Base-by-base conservation (phyloP, 2,329 filamentous ascomycete genomes). In the Tolypocladium sp. region DNA sequence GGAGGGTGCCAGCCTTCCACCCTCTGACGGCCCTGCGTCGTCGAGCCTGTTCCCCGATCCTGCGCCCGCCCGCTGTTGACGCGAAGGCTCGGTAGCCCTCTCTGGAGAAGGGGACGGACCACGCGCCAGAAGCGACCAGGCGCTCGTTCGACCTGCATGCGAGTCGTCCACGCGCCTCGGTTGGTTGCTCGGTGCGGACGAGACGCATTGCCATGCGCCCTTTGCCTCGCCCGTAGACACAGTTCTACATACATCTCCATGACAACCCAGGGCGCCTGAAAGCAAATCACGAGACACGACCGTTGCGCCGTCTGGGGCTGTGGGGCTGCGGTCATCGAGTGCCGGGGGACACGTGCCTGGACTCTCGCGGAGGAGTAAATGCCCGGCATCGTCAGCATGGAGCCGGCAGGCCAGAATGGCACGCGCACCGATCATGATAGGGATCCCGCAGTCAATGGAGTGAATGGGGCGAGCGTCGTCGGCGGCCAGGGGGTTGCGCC, bases 391-490 rank as follows among this genome's bases (percentile, higher is more conserved):
- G 74, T 82, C 74, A 79, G 76, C 66, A 83, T 83, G 80, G 80
- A 83, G 64, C 77, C 79, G 73, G 79, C 79, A 71, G 74, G 72
- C 68, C 76, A 77, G 68, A 80, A 80, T 68, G 79, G 79, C 65
- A 74, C 75, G 67, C 80, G 77, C 69, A 79, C 78, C 66, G 81
- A 84, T 68, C 79, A 84, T 70, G 79, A 84, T 68, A 79, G 79
- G 77, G 75, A 79, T 63, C 60, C 67, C 53, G 72, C 71, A 63
- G 64, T 69, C 57, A 81, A 81, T 63, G 78, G 76, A 49, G 64
- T 74, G 63, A 77, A 79, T 66, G 77, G 77, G 59, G 71, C 58
- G 64, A 68, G 66, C 58, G 54, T 40, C 60, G 60, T 59, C 62
- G 61, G 63, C 52, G 59, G 58, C 41, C 63, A 66, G 40, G 58